Conservation (phyloP, 768 basidiomycete genomes). For the Auricularia sp. region DNA sequence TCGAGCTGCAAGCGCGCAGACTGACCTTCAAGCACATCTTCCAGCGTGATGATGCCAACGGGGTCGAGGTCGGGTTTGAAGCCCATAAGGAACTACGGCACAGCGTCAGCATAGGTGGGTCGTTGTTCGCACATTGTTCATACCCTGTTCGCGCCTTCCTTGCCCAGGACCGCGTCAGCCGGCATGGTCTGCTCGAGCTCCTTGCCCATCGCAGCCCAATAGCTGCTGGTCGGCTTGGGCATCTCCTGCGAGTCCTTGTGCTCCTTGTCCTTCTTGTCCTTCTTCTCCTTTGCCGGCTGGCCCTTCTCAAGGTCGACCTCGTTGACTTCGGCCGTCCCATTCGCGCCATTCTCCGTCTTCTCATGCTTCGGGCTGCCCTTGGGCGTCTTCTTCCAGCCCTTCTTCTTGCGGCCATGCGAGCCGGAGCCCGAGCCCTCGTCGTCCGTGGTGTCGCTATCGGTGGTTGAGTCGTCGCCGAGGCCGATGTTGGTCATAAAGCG, state of each 20-base stretch:
- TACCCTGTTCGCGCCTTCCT: slow-evolving; percentile 67
- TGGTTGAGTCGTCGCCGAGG: slow-evolving; percentile 42
- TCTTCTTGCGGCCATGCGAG: slow-evolving; percentile 8
- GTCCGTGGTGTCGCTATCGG: slow-evolving; percentile 31
- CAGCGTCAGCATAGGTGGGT: not conserved
- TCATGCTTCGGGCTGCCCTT: slow-evolving; percentile 7
- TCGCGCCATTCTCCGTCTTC: slow-evolving; percentile 4
- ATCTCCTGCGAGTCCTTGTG: slow-evolving; percentile 5
- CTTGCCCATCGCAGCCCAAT: not conserved
- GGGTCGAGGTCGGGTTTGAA: slow-evolving; percentile 78
- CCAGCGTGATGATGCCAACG: slow-evolving; percentile 84
- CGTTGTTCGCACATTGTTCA: slow-evolving; percentile 10
- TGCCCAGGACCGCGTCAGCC: slow-evolving; percentile 73
- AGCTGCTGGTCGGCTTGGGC: not conserved
- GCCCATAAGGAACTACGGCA: slow-evolving; percentile 60
- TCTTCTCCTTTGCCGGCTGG: slow-evolving; percentile 12
- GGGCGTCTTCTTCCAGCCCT: slow-evolving; percentile 13
- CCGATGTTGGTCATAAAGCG: slow-evolving; percentile 66
- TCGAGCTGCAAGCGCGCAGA: not conserved
- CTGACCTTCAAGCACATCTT: slow-evolving; percentile 82
- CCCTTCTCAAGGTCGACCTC: slow-evolving; percentile 17
- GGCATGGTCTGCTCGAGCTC: slow-evolving; percentile 73
- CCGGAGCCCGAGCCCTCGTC: slow-evolving; percentile 23
- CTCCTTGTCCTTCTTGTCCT: slow-evolving; percentile 10
- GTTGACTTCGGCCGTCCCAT: slow-evolving; percentile 9